Base-by-base conservation (phyloP, 257 asterid species). In the Lavandula angustifolia region DNA sequence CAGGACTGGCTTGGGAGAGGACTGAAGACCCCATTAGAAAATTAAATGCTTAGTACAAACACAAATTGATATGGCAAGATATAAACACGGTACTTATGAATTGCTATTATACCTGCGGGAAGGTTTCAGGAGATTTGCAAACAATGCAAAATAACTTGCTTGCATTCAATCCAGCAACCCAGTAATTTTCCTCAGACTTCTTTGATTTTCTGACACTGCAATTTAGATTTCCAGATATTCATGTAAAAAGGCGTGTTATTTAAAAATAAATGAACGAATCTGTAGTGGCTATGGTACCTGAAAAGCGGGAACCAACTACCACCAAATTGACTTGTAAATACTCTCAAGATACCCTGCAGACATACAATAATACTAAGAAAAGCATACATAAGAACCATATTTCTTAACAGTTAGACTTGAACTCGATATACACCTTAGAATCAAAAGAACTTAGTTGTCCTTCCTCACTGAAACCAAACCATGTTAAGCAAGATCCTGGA, bases 401-500 rank as follows among this genome's bases (percentile, higher is more conserved):
- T 42, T 49, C 11, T 9, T 68, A 37, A 44, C 7, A 41, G 46
- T 41, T 64, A 35, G 37, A 64, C 49, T 16, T 27, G 44, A 52
- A 47, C 53, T 73, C 48, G 75, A 62, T 54, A 12, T 62, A 62
- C 80, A 94, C 99, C 96, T 88, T 86, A 37, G 99, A 87, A 79
- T 94, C 99, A 68, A 82, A 94, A 48, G 99, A 83, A 65, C 97
- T 85, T 61, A 87, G 83, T 64, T 78, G 89, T 50, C 96, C 99
- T 79, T 87, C 99, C 70, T 90, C 97, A 46, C 96, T 87, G 76
- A 86, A 90, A 67, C 99, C 99, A 62, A 94, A 79, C 99, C 99
- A 94, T 9, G 82, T 77, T 69, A 94, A 80, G 72, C 73, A 72
- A 33, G 99, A 94, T 52, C 95, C 97, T 53, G 96, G 99, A 61